These are phyloP conservation scores for Trichophyton schoenleinii DNA, from an alignment of 2,329 filamentous ascomycete species.

Conservation along the genomic window DNA sequence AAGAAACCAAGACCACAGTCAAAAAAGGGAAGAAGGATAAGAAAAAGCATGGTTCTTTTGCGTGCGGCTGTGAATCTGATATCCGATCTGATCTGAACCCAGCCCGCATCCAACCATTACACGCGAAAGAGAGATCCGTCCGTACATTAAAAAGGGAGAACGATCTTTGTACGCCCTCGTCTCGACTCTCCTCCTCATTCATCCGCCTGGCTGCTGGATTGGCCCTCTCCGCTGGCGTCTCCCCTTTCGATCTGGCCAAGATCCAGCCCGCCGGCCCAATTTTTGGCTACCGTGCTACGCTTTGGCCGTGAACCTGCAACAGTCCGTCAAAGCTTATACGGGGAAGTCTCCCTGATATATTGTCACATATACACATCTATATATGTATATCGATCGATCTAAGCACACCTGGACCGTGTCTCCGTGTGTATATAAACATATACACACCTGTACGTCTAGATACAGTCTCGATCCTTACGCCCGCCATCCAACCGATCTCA, in stretches of 20 bases:
- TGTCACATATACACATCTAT: not conserved
- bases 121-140: slow-evolving; percentile 3
- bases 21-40: not conserved
- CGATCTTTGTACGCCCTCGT: slow-evolving; percentile 2
- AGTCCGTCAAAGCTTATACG: slow-evolving; percentile 1
- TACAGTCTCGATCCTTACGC: not conserved
- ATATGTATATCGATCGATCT: too few relatives aligned
- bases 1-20: not conserved
- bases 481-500: not conserved
- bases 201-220: not conserved
- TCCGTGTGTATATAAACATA: not conserved
- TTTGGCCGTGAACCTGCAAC: slow-evolving; percentile 1
- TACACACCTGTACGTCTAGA: not conserved
- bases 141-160: not conserved
- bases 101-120: not conserved
- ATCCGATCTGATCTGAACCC: slow-evolving; percentile 4
- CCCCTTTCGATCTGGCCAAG: slow-evolving; percentile 1
- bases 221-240: not conserved
- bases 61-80: slow-evolving; percentile 1
- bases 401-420: not conserved
- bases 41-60: not conserved
- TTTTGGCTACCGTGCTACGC: slow-evolving; percentile 4
- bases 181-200: not conserved
- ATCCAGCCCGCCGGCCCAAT: slow-evolving; percentile 1
- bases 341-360: not conserved